Evolutionary conservation across 2,329 filamentous ascomycete species (phyloP), one percentile per base, ranked within the genome.

Genomic region (Kalaharituber pfeilii): DNA sequence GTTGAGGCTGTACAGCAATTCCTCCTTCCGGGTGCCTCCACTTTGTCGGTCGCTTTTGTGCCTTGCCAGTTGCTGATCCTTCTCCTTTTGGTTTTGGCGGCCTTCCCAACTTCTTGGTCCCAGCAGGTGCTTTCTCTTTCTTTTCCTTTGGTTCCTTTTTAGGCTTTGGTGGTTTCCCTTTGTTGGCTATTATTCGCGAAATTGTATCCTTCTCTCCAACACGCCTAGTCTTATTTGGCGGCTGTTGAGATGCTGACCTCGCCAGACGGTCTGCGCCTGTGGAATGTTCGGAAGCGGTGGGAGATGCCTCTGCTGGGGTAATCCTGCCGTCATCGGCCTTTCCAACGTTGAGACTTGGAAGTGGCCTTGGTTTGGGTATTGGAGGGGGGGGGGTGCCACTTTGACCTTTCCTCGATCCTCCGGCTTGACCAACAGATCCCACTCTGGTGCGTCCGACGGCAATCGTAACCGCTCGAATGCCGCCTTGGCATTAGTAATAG

Each of bases 341-440:
- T 33, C 5, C 26, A 39, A 42, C 11, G 18, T 33, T 52, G 15
- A 29, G 24, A n/a, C 22, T 24, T 2, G 27, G 15, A 13, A 20
- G 39, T 9, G 15, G 42, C 22, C 24, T 60, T 24, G 56, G 55
- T 24, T 53, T 53, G 22, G 56, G 56, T 24, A 56, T 49, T 5
- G 54, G 53, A 15, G 56, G 54, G n/a, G 56, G 55, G 54, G 51
- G 18, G 53, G 53, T 20, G 53, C 51, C n/a, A 47, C 57, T 15
- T 36, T 42, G 22, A 57, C 59, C 57, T 63, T 61, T 25, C 62
- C 62, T 58, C 62, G 57, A 8, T 64, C 62, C 22, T 62, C 62
- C 11, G 62, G 62, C 39, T 56, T 56, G 22, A 61, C 50, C 42
- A 62, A 57, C 57, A 62, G 57, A 42, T 61, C 61, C 62, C 62